Evolutionary conservation across 441 rosid species (phyloP).

Genomic region (Populus hybrid): DNA sequence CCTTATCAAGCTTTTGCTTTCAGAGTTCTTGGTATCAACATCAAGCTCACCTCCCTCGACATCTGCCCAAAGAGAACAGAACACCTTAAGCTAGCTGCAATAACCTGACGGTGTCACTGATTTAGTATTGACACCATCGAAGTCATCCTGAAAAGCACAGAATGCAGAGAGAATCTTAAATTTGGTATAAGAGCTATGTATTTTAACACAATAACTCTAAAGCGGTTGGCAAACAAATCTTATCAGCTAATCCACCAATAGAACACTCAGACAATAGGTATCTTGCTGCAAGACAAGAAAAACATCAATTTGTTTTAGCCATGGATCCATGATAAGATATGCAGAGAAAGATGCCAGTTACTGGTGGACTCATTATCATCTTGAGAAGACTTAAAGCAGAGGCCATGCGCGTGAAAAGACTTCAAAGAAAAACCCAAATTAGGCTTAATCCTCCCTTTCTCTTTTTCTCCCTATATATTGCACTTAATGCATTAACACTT

Average conservation of each 20-base stretch:
- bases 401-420: slow-evolving; percentile 32
- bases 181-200: no score
- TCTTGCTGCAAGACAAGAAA: slow-evolving; percentile 11
- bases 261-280: neutral
- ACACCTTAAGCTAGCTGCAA: neutral
- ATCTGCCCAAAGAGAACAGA: slow-evolving; percentile 25
- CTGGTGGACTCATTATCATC: slow-evolving; percentile 12
- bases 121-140: neutral
- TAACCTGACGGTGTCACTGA: neutral
- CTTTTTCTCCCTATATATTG: neutral
- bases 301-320: slow-evolving; percentile 8
- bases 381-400: slow-evolving; percentile 25
- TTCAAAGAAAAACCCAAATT: slow-evolving; percentile 8
- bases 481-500: neutral
- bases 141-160: neutral
- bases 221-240: neutral
- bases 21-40: slow-evolving; percentile 25
- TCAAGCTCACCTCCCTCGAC: slow-evolving; percentile 17
- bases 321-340: slow-evolving; percentile 7
- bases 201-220: neutral
- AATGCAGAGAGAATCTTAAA: neutral
- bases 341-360: slow-evolving; percentile 10
- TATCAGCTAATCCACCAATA: slow-evolving; percentile 11
- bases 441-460: neutral
- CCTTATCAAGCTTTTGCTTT: slow-evolving; percentile 22